Percentiles rank a stretch among this genome's conserved stretches.
These are phyloP conservation scores for Xylaria hypoxylon DNA, from an alignment of 2,329 filamentous ascomycete species.

Conservation along the genomic window DNA sequence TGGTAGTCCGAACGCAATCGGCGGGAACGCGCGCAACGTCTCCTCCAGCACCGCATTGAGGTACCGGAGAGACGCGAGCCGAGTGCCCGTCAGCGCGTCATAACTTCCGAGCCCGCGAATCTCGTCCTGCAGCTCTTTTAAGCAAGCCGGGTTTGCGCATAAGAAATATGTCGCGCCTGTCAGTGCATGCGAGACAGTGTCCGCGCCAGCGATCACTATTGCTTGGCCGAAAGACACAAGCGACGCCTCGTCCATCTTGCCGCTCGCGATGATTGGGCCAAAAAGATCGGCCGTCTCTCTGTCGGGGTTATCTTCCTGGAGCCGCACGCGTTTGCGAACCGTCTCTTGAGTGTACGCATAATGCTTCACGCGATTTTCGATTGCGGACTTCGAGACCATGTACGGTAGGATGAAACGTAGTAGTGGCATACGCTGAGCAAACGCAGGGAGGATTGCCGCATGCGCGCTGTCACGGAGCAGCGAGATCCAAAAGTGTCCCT, in stretches of 20 bases:
- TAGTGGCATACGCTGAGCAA: constrained; percentile 38
- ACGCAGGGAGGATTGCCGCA: constrained; percentile 41
- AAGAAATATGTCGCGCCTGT: constrained; percentile 54
- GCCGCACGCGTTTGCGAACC: constrained; percentile 41
- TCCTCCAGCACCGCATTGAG: constrained; percentile 47
- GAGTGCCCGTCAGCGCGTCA: constrained; percentile 40
- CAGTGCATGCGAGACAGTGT: constrained; percentile 56
- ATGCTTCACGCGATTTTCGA: constrained; percentile 40
- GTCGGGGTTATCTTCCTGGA: constrained; percentile 29
- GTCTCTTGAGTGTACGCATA: constrained; percentile 42
- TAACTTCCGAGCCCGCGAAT: constrained; percentile 50
- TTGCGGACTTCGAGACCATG: constrained; percentile 40
- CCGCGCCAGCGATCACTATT: constrained; percentile 55
- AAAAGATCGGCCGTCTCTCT: constrained; percentile 27
- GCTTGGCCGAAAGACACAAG: constrained; percentile 44
- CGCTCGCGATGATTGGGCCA: constrained; percentile 31
- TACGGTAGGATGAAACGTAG: constrained; percentile 39
- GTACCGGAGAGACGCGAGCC: constrained; percentile 40
- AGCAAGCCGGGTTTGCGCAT: constrained; percentile 50
- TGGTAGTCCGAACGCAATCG: constrained; percentile 45
- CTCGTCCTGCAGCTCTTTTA: constrained; percentile 53
- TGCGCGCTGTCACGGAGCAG: constrained; percentile 43
- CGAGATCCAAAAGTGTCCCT: constrained; percentile 47
- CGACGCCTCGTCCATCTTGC: constrained; percentile 36
- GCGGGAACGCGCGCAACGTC: constrained; percentile 44